Conservation (phyloP, 2,329 filamentous ascomycete genomes). For the Calonectria pseudoturangicola region DNA sequence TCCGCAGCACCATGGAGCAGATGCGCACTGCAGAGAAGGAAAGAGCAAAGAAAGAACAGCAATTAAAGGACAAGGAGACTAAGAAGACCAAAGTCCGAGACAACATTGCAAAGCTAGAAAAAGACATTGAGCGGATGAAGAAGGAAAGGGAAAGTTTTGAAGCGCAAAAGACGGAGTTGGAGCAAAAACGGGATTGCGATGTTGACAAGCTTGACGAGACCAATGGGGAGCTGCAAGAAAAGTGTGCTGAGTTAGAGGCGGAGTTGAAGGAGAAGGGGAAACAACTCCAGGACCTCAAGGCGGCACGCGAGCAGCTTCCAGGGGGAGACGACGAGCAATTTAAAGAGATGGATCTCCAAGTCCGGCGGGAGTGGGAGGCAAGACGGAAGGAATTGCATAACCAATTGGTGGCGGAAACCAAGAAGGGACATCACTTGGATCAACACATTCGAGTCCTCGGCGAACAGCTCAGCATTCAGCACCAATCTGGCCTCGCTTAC, state of each 20-base stretch:
- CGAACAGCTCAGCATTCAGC: slow-evolving; percentile 67
- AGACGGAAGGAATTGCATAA: slow-evolving; percentile 72
- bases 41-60: slow-evolving; percentile 84
- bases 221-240: slow-evolving; percentile 78
- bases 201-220: slow-evolving; percentile 71
- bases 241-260: slow-evolving; percentile 79
- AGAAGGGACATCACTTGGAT: slow-evolving; percentile 67
- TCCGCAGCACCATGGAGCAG: slow-evolving; percentile 85
- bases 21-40: slow-evolving; percentile 88
- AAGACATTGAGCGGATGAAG: slow-evolving; percentile 76
- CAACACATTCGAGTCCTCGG: slow-evolving; percentile 66
- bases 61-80: slow-evolving; percentile 79
- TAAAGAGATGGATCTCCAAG: slow-evolving; percentile 69
- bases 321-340: slow-evolving; percentile 77
- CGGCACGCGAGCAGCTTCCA: slow-evolving; percentile 78
- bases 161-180: slow-evolving; percentile 70
- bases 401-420: slow-evolving; percentile 67
- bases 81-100: slow-evolving; percentile 83
- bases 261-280: slow-evolving; percentile 80
- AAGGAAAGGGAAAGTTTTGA: slow-evolving; percentile 73
- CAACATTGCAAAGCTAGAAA: slow-evolving; percentile 81
- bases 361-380: slow-evolving; percentile 74
- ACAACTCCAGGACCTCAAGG: slow-evolving; percentile 84
- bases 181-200: slow-evolving; percentile 71
- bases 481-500: slow-evolving; percentile 65